Evolutionary conservation across 2,329 filamentous ascomycete genomes (phyloP).

Genomic region (Fusarium hostae): DNA sequence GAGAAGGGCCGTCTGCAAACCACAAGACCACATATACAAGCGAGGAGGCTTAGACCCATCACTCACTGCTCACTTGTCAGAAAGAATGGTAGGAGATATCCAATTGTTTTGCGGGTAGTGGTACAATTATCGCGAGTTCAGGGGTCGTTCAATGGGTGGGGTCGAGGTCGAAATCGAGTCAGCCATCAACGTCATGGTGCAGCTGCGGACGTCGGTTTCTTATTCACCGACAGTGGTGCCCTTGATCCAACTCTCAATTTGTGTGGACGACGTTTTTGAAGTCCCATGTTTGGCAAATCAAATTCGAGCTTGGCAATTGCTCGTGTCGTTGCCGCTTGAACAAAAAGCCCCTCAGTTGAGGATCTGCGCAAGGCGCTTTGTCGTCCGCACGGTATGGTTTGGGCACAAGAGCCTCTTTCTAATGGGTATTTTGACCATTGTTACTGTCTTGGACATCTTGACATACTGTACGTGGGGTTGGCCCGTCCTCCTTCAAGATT

Average conservation of each 20-base stretch:
- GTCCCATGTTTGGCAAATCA: constrained; percentile 21
- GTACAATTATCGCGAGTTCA: constrained; percentile 30
- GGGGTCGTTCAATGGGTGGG: constrained; percentile 32
- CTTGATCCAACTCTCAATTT: neutral
- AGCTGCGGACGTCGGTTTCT: constrained; percentile 25
- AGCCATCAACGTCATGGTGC: constrained; percentile 45
- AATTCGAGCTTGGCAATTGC: constrained; percentile 22
- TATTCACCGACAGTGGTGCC: constrained; percentile 27
- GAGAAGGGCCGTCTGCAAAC: neutral
- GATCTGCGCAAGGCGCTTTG: constrained; percentile 2
- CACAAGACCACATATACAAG: neutral
- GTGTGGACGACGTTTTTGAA: neutral
- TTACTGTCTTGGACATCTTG: neutral
- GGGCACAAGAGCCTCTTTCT: neutral
- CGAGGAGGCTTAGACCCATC: neutral
- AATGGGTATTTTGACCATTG: neutral
- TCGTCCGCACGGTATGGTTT: constrained; percentile 8
- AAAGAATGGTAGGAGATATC: constrained; percentile 12
- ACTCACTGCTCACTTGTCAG: constrained; percentile 3
- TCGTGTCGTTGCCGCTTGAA: constrained; percentile 22
- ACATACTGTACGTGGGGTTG: constrained; percentile 14
- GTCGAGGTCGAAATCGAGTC: constrained; percentile 7
- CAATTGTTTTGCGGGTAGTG: constrained; percentile 10
- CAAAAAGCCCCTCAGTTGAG: constrained; percentile 4
- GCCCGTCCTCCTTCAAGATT: constrained; percentile 7